These are phyloP conservation scores for Boletus rex-veris DNA, from an alignment of 768 basidiomycete species.

Conservation along the genomic window DNA sequence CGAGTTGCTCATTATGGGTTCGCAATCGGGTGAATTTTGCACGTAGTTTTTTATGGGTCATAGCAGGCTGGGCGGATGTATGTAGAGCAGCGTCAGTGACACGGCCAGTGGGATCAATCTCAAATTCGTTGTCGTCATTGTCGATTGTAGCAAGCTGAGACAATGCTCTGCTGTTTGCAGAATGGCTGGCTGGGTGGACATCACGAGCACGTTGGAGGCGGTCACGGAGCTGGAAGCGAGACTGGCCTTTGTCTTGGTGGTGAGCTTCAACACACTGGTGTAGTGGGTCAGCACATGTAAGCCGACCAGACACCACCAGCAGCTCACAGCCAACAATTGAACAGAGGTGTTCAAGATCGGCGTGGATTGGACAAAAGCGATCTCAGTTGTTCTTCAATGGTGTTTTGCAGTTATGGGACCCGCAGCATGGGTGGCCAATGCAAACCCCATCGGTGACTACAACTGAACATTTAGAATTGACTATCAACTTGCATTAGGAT, in stretches of 20 bases:
- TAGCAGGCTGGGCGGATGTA: no score
- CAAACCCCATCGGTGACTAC: no score
- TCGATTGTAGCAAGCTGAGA: not conserved
- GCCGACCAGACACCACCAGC: not conserved
- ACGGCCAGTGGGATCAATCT: no score
- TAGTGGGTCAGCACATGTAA: not conserved
- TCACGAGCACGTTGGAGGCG: not conserved
- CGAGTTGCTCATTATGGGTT: conserved; percentile 6
- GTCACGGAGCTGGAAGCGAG: not conserved
- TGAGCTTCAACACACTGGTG: not conserved
- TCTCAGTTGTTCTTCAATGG: not conserved
- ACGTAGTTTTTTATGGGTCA: not conserved
- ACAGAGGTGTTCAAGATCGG: not conserved
- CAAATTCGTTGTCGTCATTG: no score
- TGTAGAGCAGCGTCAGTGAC: no score
- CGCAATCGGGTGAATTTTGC: not conserved
- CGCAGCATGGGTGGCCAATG: not conserved
- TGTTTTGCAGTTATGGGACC: not conserved
- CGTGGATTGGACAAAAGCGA: not conserved
- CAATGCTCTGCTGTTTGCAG: no score
- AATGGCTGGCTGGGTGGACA: not conserved
- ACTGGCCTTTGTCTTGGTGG: conserved; percentile 1
- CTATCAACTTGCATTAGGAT: not conserved
- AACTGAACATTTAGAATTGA: not conserved
- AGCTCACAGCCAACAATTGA: not conserved